phyloP scores from a whole-genome alignment of 441 rosid species.

The Melastoma candidum region DNA sequence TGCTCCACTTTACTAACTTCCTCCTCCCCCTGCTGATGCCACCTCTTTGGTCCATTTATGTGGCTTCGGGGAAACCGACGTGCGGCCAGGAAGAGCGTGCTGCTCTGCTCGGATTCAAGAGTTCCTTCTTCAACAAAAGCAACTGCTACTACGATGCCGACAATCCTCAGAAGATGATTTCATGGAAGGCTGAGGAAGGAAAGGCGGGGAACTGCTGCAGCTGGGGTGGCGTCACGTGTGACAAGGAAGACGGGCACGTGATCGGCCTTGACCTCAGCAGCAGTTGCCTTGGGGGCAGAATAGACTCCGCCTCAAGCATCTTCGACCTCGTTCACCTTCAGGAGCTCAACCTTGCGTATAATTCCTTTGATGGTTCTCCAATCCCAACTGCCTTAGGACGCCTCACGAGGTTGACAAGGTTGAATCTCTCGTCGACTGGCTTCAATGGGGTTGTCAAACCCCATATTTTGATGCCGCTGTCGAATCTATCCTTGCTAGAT shows the following conservation, averaged over 20 bases:
- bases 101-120: slow-evolving; percentile 22
- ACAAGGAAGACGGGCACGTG: slow-evolving; percentile 17
- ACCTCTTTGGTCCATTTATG: no score
- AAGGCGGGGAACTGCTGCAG: slow-evolving; percentile 18
- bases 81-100: slow-evolving; percentile 21
- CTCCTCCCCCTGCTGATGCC: no score
- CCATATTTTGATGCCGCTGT: slow-evolving; percentile 6
- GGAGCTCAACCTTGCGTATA: slow-evolving; percentile 14
- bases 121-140: slow-evolving; percentile 4
- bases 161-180: slow-evolving; percentile 9
- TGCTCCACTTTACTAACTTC: no score
- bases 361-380: slow-evolving; percentile 9
- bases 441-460: slow-evolving; percentile 9
- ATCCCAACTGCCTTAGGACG: background rate
- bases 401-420: slow-evolving; percentile 1
- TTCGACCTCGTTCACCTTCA: slow-evolving; percentile 4
- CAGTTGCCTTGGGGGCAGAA: slow-evolving; percentile 12
- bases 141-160: no score
- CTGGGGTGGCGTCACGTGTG: slow-evolving; percentile 27
- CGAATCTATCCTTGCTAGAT: slow-evolving; percentile 16
- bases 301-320: slow-evolving; percentile 13
- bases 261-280: background rate
- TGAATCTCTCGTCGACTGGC: background rate
- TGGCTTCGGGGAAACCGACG: no score
- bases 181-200: slow-evolving; percentile 12